Evolutionary conservation across 2,329 filamentous ascomycete genomes (phyloP).

Genomic region (Venturiaceae sp.): DNA sequence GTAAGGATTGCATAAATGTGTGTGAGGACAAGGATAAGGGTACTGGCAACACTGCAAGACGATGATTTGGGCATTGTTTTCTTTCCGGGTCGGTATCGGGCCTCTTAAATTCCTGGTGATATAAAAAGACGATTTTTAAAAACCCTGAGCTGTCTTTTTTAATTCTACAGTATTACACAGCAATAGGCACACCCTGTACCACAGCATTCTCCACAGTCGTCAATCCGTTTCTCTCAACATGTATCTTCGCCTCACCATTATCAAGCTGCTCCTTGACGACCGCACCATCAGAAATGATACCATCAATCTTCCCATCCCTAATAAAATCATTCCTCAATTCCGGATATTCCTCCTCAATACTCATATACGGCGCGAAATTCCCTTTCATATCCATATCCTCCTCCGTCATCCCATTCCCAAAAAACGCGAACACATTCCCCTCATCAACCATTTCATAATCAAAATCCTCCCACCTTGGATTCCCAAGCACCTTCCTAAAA

Average conservation of each 20-base stretch:
- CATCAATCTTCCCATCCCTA: background rate
- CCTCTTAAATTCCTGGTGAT: too few species aligned
- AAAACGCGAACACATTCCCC: slow-evolving; percentile 23
- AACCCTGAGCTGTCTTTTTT: too few species aligned
- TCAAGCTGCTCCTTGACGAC: background rate
- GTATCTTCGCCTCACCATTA: background rate
- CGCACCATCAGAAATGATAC: too few species aligned
- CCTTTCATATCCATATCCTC: slow-evolving; percentile 3
- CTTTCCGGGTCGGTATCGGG: too few species aligned
- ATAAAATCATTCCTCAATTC: background rate
- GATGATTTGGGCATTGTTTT: too few species aligned
- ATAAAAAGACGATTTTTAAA: too few species aligned
- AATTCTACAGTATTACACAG: too few species aligned
- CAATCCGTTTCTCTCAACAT: background rate
- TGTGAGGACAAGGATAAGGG: too few species aligned
- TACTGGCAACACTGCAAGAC: too few species aligned
- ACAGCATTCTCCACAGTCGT: background rate
- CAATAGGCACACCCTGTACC: background rate
- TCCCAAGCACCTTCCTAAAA: slow-evolving; percentile 37
- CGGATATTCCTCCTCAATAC: slow-evolving; percentile 1
- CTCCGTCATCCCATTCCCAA: slow-evolving; percentile 22
- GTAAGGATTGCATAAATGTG: too few species aligned
- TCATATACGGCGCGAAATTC: background rate
- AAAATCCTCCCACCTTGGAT: slow-evolving; percentile 37
- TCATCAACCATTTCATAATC: slow-evolving; percentile 25